Conservation (phyloP, 345 rosid genomes). For the Arabidopsis thaliana region TAIR10.1 NC_003074.8:2307001-2307500, state of each 20-base stretch:
- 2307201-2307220: constrained; percentile 21
- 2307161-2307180: not conserved
- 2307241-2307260: constrained; percentile 6
- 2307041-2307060: not conserved
- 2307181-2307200: constrained; percentile 1
- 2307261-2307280: not conserved
- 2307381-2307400: constrained; percentile 74
- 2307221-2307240: not conserved
- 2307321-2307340: constrained; percentile 56
- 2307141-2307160: not conserved
- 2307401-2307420: constrained; percentile 63
- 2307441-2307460: constrained; percentile 70
- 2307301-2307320: constrained; percentile 61
- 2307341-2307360: constrained; percentile 76
- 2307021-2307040: not conserved
- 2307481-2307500: constrained; percentile 65
- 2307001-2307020: not conserved
- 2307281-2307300: constrained; percentile 37
- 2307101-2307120: not conserved
- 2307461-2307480: constrained; percentile 74
- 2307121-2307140: not conserved
- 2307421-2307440: constrained; percentile 60
- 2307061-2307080: not conserved
- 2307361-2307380: constrained; percentile 75
- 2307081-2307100: not conserved